A percentile compares a stretch with the other conserved stretches of the same genome.
Evolutionary conservation across 2,329 filamentous ascomycete species (phyloP).

Genomic region (Chaetomiaceae sp.): DNA sequence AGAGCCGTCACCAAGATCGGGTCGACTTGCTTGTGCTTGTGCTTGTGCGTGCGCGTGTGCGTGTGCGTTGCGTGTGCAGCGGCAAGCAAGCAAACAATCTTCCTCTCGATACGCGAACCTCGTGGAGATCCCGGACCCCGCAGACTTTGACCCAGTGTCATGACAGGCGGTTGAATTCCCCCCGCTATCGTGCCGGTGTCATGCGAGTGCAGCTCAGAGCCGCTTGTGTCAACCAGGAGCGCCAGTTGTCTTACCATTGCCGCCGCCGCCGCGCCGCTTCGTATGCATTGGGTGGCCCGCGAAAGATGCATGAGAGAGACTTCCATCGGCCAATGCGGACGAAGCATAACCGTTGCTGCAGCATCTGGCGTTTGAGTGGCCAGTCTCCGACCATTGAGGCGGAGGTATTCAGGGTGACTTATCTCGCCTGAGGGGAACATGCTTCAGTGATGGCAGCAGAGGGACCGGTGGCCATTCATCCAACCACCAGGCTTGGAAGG

Average conservation of each 20-base stretch:
- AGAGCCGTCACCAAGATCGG: neutral
- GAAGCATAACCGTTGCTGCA: neutral
- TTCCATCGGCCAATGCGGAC: conserved; percentile 16
- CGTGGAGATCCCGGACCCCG: neutral
- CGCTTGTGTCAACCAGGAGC: neutral
- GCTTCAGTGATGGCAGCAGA: too few species aligned
- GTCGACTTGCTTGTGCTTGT: neutral
- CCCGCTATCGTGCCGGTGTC: neutral
- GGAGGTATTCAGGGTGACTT: neutral
- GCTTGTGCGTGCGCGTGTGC: too few species aligned
- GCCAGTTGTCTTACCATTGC: neutral
- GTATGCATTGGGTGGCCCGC: conserved; percentile 1
- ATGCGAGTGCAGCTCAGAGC: neutral
- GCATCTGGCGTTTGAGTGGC: conserved; percentile 12
- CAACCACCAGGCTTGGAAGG: too few species aligned
- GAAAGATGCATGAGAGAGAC: conserved; percentile 6
- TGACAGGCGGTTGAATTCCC: neutral
- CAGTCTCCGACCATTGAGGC: neutral
- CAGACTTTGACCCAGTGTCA: neutral
- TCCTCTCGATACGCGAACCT: conserved; percentile 12
- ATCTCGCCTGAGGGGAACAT: neutral
- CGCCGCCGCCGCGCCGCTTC: neutral
- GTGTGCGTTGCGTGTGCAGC: too few species aligned
- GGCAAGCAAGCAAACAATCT: neutral
- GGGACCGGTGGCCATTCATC: neutral